Evolutionary conservation across 345 rosid species (phyloP), one percentile per base, ranked within the genome.

Genomic region (Murraya paniculata): DNA sequence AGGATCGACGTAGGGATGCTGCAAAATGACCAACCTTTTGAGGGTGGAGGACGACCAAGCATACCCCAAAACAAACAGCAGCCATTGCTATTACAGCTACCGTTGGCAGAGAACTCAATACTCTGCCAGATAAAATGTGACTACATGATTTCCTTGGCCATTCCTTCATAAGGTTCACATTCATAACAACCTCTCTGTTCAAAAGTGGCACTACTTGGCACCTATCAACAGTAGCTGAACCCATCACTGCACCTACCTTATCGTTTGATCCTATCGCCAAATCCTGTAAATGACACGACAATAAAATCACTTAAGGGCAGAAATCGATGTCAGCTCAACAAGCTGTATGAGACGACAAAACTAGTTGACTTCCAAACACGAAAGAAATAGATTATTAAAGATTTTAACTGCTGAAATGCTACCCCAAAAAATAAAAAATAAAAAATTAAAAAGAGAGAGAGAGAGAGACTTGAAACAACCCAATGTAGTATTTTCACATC

Each of bases 31-130:
- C 86, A 55, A 92, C 90, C 84, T 85, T 87, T 65, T 79, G 82
- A 33, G 99, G 97, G 83, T 96, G 99, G 76, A 92, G 81, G 41
- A 91, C 71, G 28, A 90, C 84, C 8, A 89, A 89, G 78, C 98
- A 94, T 78, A 86, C 79, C 65, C 89, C 97, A 33, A 90, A 84
- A 83, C 99, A 96, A 27, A 96, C 79, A 0, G 87, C 90, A 7
- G 86, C 74, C 10, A 86, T 60, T 30, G 90, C 82, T 3, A 90
- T 74, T 74, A 88, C 28, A 22, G 87, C 68, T 14, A 88, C 22
- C 7, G 91, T 28, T 9, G 92, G 87, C n/a, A 87, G 91, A 61
- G 89, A 80, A 68, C 86, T 86, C 62, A 82, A 68, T 30, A 78
- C 72, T 33, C 58, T 75, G 77, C 79, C 45, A 9, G 88, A 64